These are phyloP conservation scores for Brassica nigra DNA, from an alignment of 345 rosid species.

Conservation along the genomic window DNA sequence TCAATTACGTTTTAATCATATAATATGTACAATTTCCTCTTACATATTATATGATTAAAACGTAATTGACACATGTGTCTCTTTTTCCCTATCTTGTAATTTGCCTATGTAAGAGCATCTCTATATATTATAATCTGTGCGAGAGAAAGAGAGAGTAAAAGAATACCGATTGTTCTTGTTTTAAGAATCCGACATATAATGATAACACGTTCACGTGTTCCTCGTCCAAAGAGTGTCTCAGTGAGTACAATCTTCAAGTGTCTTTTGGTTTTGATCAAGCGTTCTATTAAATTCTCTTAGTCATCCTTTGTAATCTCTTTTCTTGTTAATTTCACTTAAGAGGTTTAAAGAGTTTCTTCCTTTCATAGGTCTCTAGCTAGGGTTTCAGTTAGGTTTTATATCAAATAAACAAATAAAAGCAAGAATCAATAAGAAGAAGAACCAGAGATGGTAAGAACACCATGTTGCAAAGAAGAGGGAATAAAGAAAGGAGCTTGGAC, in stretches of 20 bases:
- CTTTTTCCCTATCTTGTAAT: not conserved
- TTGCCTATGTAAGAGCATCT: slow-evolving; percentile 25
- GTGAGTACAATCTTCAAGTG: slow-evolving; percentile 38
- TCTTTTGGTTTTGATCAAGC: slow-evolving; percentile 39
- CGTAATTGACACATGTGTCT: not conserved
- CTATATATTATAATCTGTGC: not conserved
- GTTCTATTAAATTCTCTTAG: slow-evolving; percentile 36
- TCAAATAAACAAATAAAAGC: not conserved
- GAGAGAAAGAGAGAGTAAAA: not conserved
- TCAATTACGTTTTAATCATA: not conserved
- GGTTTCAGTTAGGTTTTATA: not conserved
- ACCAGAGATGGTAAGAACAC: slow-evolving; percentile 43
- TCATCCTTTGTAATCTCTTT: not conserved
- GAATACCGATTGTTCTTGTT: not conserved
- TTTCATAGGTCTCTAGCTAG: slow-evolving; percentile 17
- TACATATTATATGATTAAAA: no score
- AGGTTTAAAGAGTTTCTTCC: not conserved
- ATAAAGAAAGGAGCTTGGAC: slow-evolving; percentile 56
- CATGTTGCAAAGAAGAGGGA: slow-evolving; percentile 42
- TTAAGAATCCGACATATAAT: not conserved
- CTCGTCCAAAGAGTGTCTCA: slow-evolving; percentile 32
- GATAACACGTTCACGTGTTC: slow-evolving; percentile 32
- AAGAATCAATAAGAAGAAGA: slow-evolving; percentile 16
- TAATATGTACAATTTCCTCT: not conserved
- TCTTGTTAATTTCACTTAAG: not conserved